Evolutionary conservation across 352 stramenopile species (phyloP).

Genomic region (Phytopythium mirpurense): DNA sequence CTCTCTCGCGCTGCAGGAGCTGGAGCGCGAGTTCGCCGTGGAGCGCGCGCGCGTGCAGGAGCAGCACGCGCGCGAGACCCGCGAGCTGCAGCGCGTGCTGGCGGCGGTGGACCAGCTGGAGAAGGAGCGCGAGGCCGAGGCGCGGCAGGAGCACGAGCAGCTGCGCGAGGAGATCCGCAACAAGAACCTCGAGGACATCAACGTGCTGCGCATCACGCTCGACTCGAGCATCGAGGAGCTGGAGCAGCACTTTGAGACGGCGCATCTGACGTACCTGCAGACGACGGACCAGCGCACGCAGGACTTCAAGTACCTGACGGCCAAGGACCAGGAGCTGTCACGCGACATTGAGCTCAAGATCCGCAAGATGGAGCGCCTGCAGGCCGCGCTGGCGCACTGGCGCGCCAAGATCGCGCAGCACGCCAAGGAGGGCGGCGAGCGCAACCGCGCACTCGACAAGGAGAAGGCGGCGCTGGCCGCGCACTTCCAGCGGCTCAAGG

Average conservation of each 20-base stretch:
- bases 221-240: constrained; percentile 93
- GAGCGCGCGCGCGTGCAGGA: constrained; percentile 80
- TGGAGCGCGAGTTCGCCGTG: constrained; percentile 82
- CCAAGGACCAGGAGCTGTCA: constrained; percentile 90
- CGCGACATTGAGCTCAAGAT: constrained; percentile 93
- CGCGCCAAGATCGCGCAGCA: constrained; percentile 91
- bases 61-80: constrained; percentile 64
- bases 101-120: constrained; percentile 80
- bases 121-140: constrained; percentile 71
- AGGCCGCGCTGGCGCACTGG: constrained; percentile 87
- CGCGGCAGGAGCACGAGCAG: constrained; percentile 82
- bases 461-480: constrained; percentile 84
- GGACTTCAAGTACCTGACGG: constrained; percentile 93
- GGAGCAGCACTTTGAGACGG: constrained; percentile 92
- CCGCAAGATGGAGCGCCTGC: constrained; percentile 90
- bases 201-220: constrained; percentile 89
- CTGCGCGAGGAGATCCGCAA: constrained; percentile 92
- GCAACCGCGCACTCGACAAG: constrained; percentile 85
- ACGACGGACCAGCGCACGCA: constrained; percentile 92
- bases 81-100: constrained; percentile 85
- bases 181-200: constrained; percentile 94
- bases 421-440: constrained; percentile 83
- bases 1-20: constrained; percentile 73
- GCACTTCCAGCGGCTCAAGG: constrained; percentile 88
- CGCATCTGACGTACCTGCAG: constrained; percentile 89